phyloP scores from a whole-genome alignment of 768 basidiomycete species.

The Trametes coccinea region DNA sequence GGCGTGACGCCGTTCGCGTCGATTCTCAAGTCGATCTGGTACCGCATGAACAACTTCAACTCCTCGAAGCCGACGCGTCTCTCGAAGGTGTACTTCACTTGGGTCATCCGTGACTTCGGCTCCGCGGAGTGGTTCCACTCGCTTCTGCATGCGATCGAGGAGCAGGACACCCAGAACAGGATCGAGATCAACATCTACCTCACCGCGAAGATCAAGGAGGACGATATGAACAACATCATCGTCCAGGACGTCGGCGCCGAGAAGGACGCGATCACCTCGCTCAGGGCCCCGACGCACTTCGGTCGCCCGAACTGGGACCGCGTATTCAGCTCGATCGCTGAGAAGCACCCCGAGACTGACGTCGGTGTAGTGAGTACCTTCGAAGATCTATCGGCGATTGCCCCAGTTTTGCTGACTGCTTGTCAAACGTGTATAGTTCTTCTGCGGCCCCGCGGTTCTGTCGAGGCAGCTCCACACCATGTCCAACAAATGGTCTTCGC shows the following conservation, averaged over 20 bases:
- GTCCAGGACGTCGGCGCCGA: constrained; percentile 93
- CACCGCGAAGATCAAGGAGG: constrained; percentile 87
- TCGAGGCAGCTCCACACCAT: constrained; percentile 72
- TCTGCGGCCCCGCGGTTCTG: constrained; percentile 80
- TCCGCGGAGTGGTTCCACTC: constrained; percentile 94
- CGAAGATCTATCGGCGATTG: too few species aligned
- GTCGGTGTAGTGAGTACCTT: constrained; percentile 71
- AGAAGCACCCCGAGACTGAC: constrained; percentile 87
- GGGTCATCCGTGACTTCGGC: constrained; percentile 94
- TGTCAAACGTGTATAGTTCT: constrained; percentile 49
- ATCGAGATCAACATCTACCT: constrained; percentile 96
- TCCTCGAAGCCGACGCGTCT: constrained; percentile 74
- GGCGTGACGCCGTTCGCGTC: constrained; percentile 96
- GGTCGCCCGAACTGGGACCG: constrained; percentile 87
- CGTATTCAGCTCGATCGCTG: constrained; percentile 68
- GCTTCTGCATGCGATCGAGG: constrained; percentile 88
- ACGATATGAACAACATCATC: constrained; percentile 92
- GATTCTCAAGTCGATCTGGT: constrained; percentile 91
- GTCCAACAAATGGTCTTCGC: constrained; percentile 83
- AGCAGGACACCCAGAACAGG: constrained; percentile 80
- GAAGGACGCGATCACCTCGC: constrained; percentile 85
- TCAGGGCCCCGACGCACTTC: constrained; percentile 91
- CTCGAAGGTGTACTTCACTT: constrained; percentile 90
- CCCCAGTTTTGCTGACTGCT: neutral
- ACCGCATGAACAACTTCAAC: constrained; percentile 90